Conservation (phyloP, 2,329 filamentous ascomycete species). For the Curvularia eragrostidis region DNA sequence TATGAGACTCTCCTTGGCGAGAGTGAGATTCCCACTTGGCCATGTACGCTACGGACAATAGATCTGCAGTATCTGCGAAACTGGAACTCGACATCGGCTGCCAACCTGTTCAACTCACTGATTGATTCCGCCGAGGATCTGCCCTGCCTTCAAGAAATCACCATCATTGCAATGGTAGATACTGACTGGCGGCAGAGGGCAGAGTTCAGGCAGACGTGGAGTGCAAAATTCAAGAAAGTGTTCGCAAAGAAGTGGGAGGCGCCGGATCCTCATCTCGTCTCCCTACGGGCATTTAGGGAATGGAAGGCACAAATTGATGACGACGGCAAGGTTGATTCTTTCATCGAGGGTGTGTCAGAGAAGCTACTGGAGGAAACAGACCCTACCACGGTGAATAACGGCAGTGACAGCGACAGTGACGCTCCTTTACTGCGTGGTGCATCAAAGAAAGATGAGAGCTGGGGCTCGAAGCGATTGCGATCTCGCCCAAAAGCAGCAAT, state of each 20-base stretch:
- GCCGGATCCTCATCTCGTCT: conserved; percentile 54
- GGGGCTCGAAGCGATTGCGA: conserved; percentile 42
- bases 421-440: conserved; percentile 33
- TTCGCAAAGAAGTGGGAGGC: conserved; percentile 63
- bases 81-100: conserved; percentile 72
- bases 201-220: conserved; percentile 80
- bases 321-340: conserved; percentile 29
- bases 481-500: conserved; percentile 33
- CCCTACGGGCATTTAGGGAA: conserved; percentile 51
- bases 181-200: conserved; percentile 81
- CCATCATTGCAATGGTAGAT: conserved; percentile 75
- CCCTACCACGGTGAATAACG: conserved; percentile 2
- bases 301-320: conserved; percentile 42
- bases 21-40: conserved; percentile 78
- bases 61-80: conserved; percentile 80
- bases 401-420: conserved; percentile 37
- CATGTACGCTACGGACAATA: conserved; percentile 70
- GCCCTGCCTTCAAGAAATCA: conserved; percentile 70
- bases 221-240: conserved; percentile 69
- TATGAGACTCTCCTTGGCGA: conserved; percentile 71
- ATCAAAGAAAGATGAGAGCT: conserved; percentile 33
- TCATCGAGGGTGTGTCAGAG: conserved; percentile 30
- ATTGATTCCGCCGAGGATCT: conserved; percentile 73
- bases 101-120: conserved; percentile 80
- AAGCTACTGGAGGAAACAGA: conserved; percentile 6